phyloP scores from a whole-genome alignment of 2,329 filamentous ascomycete species.

The Juglanconis oblonga region DNA sequence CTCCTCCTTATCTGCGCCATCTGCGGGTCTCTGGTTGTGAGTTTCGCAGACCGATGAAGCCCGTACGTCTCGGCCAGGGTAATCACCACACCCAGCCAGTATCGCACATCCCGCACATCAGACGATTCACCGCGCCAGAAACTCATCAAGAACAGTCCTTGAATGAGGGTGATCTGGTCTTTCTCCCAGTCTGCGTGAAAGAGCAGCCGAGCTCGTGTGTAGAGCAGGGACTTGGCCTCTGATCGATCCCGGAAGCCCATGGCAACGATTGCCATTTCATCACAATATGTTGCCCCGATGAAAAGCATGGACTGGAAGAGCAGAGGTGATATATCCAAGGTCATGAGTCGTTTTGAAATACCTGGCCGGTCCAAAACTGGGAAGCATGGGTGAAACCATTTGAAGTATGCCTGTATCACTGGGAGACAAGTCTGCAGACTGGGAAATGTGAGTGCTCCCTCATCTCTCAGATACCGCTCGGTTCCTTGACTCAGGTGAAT shows the following conservation, averaged over 20 bases:
- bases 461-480: constrained; percentile 21
- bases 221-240: constrained; percentile 17
- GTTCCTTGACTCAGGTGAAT: constrained; percentile 20
- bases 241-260: constrained; percentile 16
- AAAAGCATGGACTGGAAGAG: constrained; percentile 17
- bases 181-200: constrained; percentile 17
- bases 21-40: constrained; percentile 23
- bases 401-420: constrained; percentile 22
- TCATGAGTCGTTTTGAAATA: constrained; percentile 1
- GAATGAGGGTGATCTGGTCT: constrained; percentile 16
- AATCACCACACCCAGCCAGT: constrained; percentile 17
- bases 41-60: constrained; percentile 13
- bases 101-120: constrained; percentile 16
- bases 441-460: constrained; percentile 22
- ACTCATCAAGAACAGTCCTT: constrained; percentile 16
- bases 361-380: constrained; percentile 12
- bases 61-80: constrained; percentile 13
- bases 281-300: constrained; percentile 16
- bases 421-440: constrained; percentile 20
- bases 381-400: constrained; percentile 17
- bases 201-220: constrained; percentile 13
- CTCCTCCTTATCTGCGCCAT: constrained; percentile 18
- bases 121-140: constrained; percentile 17
- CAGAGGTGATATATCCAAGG: constrained; percentile 14
- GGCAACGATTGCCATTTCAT: constrained; percentile 5